A percentile compares a stretch with the other conserved stretches of the same genome.
Evolutionary conservation across 208 protist species (phyloP).

Genomic region (Acanthamoeba triangularis): DNA sequence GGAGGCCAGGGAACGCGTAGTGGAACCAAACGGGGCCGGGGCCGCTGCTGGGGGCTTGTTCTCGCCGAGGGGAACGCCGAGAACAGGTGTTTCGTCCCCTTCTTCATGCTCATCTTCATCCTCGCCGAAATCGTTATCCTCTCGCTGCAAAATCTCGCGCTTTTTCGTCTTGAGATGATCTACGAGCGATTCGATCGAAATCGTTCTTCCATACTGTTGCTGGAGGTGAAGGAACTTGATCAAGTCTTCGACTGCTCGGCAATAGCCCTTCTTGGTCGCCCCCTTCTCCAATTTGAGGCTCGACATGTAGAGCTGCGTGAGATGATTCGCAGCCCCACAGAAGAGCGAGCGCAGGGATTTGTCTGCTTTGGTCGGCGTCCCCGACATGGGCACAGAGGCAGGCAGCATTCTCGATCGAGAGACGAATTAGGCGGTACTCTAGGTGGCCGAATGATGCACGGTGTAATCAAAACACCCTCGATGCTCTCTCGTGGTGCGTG

Average conservation of each 20-base stretch:
- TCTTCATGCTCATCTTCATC: slow-evolving; percentile 60
- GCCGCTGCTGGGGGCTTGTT: not conserved
- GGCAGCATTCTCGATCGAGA: not conserved
- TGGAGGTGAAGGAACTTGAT: slow-evolving; percentile 31
- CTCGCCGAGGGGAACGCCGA: not conserved
- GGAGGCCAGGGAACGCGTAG: not conserved
- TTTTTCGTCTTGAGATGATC: slow-evolving; percentile 55
- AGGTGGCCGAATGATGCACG: not conserved
- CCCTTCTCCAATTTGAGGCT: slow-evolving; percentile 68
- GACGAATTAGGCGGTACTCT: not conserved
- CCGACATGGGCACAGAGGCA: not conserved
- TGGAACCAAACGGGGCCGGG: not conserved
- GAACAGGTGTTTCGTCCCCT: not conserved
- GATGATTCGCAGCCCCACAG: slow-evolving; percentile 74
- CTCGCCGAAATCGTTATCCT: slow-evolving; percentile 31
- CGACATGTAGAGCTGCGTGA: slow-evolving; percentile 77
- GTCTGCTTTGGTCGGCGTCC: slow-evolving; percentile 59
- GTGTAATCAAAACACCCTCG: too few species aligned
- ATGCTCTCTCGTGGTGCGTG: too few species aligned
- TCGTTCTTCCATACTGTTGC: slow-evolving; percentile 41
- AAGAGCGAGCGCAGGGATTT: slow-evolving; percentile 64
- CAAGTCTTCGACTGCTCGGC: slow-evolving; percentile 49
- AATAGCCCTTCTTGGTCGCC: slow-evolving; percentile 71
- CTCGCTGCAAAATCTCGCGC: slow-evolving; percentile 24
- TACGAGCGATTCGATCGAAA: slow-evolving; percentile 35